Base-by-base conservation (phyloP, 768 basidiomycete species). In the Coprinopsis sp. region DNA sequence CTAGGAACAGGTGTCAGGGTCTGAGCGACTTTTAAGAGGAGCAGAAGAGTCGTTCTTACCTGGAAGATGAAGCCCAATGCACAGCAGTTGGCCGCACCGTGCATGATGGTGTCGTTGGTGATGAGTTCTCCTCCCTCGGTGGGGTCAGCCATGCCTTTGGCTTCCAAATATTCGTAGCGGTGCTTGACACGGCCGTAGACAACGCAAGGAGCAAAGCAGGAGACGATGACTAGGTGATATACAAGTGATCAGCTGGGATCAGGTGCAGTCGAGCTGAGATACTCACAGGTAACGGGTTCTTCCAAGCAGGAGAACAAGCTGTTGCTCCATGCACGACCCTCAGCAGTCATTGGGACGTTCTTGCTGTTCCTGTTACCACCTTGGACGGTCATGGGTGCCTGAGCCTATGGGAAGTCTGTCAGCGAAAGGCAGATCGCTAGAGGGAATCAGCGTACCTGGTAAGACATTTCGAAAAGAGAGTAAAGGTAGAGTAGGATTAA, bases 171-270 rank as follows among this genome's bases (percentile, higher is more conserved):
- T 22, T 72, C 67, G 40, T 64, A 55, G 43, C 74, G 72, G 24
- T 58, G 59, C 54, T 69, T 73, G 58, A 66, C 66, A 49, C 68
- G 55, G 27, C 63, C 58, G 56, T 73, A 73, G 31, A 64, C 52
- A 47, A 73, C 47, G 55, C 72, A 74, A 1, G 74, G 74, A 58
- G 62, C 68, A 56, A 56, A 74, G 29, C 58, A 68, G 1, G 71
- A 54, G 18, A 68, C 46, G 33, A 66, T 47, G 49, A 65, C 73
- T 74, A n/a, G n/a, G n/a, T n/a, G 21, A 40, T 14, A 6, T 49
- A 11, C 19, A 49, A 28, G 34, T 19, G 6, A 25, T 39, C 8
- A 34, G 21, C 6, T 36, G 28, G 13, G 47, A 23, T 16, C 34
- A 37, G 37, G 10, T 28, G n/a, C 16, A n/a, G n/a, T n/a, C n/a